Conservation (phyloP, 345 rosid species). For the Brassica carinata region DNA sequence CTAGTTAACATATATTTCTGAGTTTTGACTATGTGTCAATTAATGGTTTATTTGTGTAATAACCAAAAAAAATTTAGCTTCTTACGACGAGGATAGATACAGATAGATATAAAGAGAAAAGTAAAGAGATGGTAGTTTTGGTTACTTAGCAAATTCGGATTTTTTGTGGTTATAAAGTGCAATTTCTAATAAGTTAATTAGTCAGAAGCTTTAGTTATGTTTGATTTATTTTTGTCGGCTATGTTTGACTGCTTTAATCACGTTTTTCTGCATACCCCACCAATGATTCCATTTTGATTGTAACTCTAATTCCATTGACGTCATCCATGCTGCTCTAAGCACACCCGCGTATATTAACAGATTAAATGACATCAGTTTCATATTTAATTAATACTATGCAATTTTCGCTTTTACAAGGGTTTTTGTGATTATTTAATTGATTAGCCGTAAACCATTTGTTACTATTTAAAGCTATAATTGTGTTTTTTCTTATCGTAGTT, state of each 20-base stretch:
- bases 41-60: too few species aligned
- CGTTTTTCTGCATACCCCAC: not conserved
- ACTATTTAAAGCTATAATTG: not conserved
- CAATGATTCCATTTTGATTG: not conserved
- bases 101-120: too few species aligned
- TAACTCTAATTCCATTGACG: not conserved
- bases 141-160: too few species aligned
- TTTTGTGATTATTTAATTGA: not conserved
- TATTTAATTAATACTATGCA: not conserved
- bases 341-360: not conserved
- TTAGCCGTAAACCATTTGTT: not conserved
- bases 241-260: not conserved
- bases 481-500: not conserved
- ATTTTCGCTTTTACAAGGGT: not conserved
- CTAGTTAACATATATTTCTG: not conserved
- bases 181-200: not conserved
- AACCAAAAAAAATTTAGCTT: too few species aligned
- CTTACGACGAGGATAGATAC: too few species aligned
- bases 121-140: too few species aligned
- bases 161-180: too few species aligned
- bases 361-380: not conserved
- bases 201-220: not conserved
- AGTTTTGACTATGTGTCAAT: too few species aligned
- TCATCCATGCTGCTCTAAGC: constrained; percentile 7
- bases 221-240: not conserved